These are phyloP conservation scores for Tuber microsphaerosporum DNA, from an alignment of 495 filamentous ascomycete species.

Conservation along the genomic window DNA sequence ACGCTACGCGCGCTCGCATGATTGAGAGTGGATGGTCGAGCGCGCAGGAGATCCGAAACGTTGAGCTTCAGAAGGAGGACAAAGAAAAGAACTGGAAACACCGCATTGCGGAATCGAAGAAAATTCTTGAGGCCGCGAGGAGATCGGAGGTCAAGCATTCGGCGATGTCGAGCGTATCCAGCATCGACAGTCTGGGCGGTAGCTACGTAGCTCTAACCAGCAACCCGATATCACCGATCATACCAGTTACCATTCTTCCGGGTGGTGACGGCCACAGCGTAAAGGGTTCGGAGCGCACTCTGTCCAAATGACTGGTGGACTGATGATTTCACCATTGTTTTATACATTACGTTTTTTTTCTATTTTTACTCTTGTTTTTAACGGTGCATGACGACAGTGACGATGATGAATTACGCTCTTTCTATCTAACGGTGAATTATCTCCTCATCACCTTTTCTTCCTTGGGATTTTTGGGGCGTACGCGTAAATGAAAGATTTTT, in stretches of 20 bases:
- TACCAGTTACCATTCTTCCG: slow-evolving; percentile 23
- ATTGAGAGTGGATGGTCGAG: slow-evolving; percentile 36
- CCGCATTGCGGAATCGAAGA: slow-evolving; percentile 39
- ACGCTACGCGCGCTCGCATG: slow-evolving; percentile 37
- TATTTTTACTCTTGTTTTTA: slow-evolving; percentile 12
- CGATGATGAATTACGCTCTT: slow-evolving; percentile 24
- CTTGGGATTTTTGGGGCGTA: slow-evolving; percentile 22
- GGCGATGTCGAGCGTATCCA: slow-evolving; percentile 36
- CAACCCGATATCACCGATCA: slow-evolving; percentile 17
- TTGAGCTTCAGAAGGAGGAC: slow-evolving; percentile 34
- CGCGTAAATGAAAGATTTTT: slow-evolving; percentile 14
- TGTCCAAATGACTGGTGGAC: slow-evolving; percentile 23
- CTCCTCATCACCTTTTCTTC: slow-evolving; percentile 18
- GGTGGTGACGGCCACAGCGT: slow-evolving; percentile 19
- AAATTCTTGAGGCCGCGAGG: slow-evolving; percentile 34
- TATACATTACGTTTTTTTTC: slow-evolving; percentile 14
- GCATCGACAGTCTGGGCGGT: slow-evolving; percentile 33
- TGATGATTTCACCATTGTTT: slow-evolving; percentile 3
- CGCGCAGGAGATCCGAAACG: slow-evolving; percentile 41
- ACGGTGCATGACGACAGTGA: slow-evolving; percentile 27
- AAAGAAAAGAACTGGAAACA: slow-evolving; percentile 30
- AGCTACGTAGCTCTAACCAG: slow-evolving; percentile 9
- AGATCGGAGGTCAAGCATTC: slow-evolving; percentile 35
- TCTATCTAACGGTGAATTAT: slow-evolving; percentile 1
- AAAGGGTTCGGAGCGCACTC: slow-evolving; percentile 26